These are phyloP conservation scores for Calonectria crousiana DNA, from an alignment of 2,329 filamentous ascomycete species.

Conservation along the genomic window DNA sequence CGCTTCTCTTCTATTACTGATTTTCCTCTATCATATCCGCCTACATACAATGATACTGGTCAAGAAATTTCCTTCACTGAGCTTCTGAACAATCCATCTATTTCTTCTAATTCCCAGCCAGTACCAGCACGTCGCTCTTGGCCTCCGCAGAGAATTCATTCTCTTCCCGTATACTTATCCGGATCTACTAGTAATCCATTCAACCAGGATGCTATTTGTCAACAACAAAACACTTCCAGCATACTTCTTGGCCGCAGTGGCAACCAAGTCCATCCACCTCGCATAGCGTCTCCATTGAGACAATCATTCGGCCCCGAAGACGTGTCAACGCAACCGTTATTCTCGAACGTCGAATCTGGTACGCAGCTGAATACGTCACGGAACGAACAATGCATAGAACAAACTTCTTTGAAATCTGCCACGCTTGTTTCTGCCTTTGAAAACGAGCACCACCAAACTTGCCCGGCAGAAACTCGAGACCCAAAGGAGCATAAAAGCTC, in stretches of 20 bases:
- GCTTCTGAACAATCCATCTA: slow-evolving; percentile 28
- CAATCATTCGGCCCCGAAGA: slow-evolving; percentile 30
- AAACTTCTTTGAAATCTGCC: not conserved
- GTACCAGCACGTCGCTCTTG: not conserved
- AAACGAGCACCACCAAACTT: not conserved
- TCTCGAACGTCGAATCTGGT: not conserved
- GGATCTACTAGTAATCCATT: not conserved
- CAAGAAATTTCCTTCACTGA: slow-evolving; percentile 25
- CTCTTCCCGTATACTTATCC: slow-evolving; percentile 21
- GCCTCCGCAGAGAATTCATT: slow-evolving; percentile 28
- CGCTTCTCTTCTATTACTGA: slow-evolving; percentile 44
- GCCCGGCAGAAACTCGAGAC: not conserved
- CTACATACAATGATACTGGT: not conserved
- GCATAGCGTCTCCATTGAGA: slow-evolving; percentile 45
- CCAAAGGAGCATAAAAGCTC: too few species aligned
- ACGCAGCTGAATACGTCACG: not conserved
- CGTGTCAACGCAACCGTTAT: not conserved
- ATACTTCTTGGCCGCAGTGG: slow-evolving; percentile 30
- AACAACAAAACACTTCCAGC: slow-evolving; percentile 43
- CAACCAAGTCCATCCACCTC: slow-evolving; percentile 35
- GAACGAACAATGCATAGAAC: not conserved
- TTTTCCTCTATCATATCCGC: slow-evolving; percentile 8
- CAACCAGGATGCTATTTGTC: slow-evolving; percentile 1
- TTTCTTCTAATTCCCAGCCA: not conserved
- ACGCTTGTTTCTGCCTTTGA: not conserved